These are phyloP conservation scores for Stentor coeruleus DNA, from an alignment of 73 alveolate genomes.

Conservation along the genomic window DNA sequence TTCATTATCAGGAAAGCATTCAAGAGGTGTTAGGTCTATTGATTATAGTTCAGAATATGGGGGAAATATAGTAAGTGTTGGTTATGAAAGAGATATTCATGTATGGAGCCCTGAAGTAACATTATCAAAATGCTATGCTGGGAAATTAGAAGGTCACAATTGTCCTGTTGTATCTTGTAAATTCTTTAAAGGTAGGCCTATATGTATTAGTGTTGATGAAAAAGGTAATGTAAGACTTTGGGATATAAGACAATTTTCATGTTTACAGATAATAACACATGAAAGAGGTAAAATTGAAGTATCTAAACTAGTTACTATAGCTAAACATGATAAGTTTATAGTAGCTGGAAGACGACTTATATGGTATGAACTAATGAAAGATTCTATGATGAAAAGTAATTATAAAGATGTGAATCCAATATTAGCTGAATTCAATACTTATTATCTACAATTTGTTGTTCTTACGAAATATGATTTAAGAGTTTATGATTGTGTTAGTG, in stretches of 20 bases:
- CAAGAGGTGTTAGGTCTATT: slow-evolving; percentile 65
- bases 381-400: slow-evolving; percentile 30
- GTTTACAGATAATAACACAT: slow-evolving; percentile 74
- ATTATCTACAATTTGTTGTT: slow-evolving; percentile 66
- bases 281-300: slow-evolving; percentile 67
- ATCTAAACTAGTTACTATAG: slow-evolving; percentile 44
- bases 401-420: slow-evolving; percentile 76
- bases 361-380: slow-evolving; percentile 56
- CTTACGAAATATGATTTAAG: slow-evolving; percentile 82
- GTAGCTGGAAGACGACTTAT: slow-evolving; percentile 70
- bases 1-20: slow-evolving; percentile 62
- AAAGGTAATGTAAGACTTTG: slow-evolving; percentile 86
- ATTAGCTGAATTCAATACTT: slow-evolving; percentile 74
- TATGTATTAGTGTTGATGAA: slow-evolving; percentile 89
- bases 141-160: slow-evolving; percentile 88
- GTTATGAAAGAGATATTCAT: slow-evolving; percentile 78
- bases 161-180: slow-evolving; percentile 83
- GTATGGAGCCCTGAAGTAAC: slow-evolving; percentile 95
- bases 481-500: slow-evolving; percentile 80
- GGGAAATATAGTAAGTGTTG: slow-evolving; percentile 78
- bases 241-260: slow-evolving; percentile 76
- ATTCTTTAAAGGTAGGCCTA: slow-evolving; percentile 74
- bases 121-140: slow-evolving; percentile 78
- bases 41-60: slow-evolving; percentile 70
- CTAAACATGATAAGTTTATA: slow-evolving; percentile 53